Conservation (phyloP, 371 early-diverging fungal genomes). For the Mortierella sp. region DNA sequence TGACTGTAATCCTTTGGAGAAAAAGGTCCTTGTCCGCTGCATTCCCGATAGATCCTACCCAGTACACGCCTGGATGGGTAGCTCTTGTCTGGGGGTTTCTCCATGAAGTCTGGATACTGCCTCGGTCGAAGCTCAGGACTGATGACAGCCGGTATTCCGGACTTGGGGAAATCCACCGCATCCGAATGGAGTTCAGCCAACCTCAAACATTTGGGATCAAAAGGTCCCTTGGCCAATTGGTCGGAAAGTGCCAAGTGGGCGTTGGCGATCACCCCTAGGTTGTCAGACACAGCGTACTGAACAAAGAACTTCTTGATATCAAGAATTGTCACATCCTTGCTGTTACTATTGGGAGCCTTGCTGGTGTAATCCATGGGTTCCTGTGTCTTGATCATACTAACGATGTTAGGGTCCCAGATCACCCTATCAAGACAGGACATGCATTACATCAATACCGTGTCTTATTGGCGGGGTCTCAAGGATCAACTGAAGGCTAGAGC, state of each 20-base stretch:
- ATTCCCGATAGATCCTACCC: constrained; percentile 71
- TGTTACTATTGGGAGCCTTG: constrained; percentile 42
- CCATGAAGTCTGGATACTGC: constrained; percentile 86
- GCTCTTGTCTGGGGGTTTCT: constrained; percentile 64
- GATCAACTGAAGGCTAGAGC: too few species aligned
- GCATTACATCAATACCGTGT: background rate
- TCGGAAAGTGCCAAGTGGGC: constrained; percentile 83
- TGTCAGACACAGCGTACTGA: constrained; percentile 77
- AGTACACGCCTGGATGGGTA: constrained; percentile 72
- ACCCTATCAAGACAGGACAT: constrained; percentile 48
- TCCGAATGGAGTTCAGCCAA: constrained; percentile 77
- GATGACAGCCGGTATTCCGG: constrained; percentile 67
- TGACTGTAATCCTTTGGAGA: constrained; percentile 37
- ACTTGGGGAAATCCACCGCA: constrained; percentile 79
- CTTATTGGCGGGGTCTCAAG: too few species aligned
- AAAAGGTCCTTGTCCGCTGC: constrained; percentile 23
- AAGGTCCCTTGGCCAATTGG: constrained; percentile 57
- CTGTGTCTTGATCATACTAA: constrained; percentile 57
- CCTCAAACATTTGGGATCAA: constrained; percentile 61
- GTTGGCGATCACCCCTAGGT: constrained; percentile 82
- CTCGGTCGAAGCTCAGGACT: constrained; percentile 58
- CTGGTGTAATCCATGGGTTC: constrained; percentile 73
- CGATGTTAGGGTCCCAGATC: constrained; percentile 75
- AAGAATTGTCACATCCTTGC: constrained; percentile 59
- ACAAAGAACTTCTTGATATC: constrained; percentile 79